A percentile compares a stretch with the other conserved stretches of the same genome.
These are phyloP conservation scores for Seiridium unicorne DNA, from an alignment of 2,329 filamentous ascomycete genomes.

Conservation along the genomic window DNA sequence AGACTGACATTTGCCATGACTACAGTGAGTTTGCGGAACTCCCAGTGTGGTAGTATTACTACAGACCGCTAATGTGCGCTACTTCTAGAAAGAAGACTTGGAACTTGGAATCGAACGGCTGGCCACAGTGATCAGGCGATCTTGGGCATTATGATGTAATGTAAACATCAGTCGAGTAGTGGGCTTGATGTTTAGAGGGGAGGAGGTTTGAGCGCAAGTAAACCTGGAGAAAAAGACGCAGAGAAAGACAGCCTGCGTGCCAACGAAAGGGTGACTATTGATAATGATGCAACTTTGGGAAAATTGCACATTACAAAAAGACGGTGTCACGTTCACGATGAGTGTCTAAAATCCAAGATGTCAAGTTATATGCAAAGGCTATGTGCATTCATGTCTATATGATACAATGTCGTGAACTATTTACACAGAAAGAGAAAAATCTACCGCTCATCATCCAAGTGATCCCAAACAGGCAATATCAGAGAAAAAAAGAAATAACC, in stretches of 20 bases:
- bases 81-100: conserved; percentile 14
- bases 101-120: conserved; percentile 10
- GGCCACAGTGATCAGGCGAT: neutral
- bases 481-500: neutral
- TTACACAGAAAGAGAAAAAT: neutral
- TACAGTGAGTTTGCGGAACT: conserved; percentile 15
- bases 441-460: neutral
- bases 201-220: too few relatives aligned
- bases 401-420: conserved; percentile 1
- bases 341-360: too few relatives aligned
- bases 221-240: too few relatives aligned
- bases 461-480: neutral
- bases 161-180: neutral
- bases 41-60: neutral
- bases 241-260: too few relatives aligned
- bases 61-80: conserved; percentile 1
- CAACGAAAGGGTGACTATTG: too few relatives aligned
- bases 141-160: neutral
- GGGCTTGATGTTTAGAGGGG: too few relatives aligned
- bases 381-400: neutral
- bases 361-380: neutral
- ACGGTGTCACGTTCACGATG: too few relatives aligned
- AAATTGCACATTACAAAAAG: too few relatives aligned
- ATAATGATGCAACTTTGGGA: too few relatives aligned
- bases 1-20: conserved; percentile 25